phyloP scores from a whole-genome alignment of 257 asterid species.

The Penstemon eatonii region DNA sequence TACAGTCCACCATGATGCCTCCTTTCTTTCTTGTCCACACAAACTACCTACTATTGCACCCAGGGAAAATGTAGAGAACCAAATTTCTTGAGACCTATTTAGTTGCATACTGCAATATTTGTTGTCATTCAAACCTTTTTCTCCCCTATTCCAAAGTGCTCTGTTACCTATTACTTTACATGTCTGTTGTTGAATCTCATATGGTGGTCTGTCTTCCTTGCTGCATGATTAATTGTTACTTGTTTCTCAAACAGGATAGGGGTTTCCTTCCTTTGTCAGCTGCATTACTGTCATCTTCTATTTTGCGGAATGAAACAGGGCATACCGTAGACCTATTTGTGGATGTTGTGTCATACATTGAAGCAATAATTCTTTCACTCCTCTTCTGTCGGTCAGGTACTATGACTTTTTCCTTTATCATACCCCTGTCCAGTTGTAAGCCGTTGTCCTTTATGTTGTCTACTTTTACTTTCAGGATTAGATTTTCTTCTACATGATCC shows the following conservation, averaged over 20 bases:
- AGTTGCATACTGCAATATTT: constrained; percentile 5
- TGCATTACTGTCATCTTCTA: constrained; percentile 80
- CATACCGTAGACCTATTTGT: constrained; percentile 51
- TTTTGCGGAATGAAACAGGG: constrained; percentile 66
- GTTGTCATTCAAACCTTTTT: neutral
- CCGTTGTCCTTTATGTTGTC: constrained; percentile 28
- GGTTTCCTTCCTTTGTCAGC: constrained; percentile 97
- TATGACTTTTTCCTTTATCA: neutral
- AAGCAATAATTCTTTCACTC: constrained; percentile 71
- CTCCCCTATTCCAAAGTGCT: neutral
- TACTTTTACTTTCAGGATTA: constrained; percentile 62
- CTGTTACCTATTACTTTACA: neutral
- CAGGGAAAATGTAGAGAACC: constrained; percentile 11
- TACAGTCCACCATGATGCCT: neutral
- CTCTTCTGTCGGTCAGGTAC: constrained; percentile 86
- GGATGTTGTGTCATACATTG: constrained; percentile 69
- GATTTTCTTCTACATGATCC: constrained; percentile 74
- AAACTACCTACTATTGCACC: neutral
- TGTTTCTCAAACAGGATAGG: constrained; percentile 69
- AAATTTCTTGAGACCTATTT: constrained; percentile 11
- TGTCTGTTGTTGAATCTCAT: constrained; percentile 14
- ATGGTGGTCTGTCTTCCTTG: constrained; percentile 16
- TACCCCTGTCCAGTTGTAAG: constrained; percentile 21
- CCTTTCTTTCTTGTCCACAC: constrained; percentile 1
- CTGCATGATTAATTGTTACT: constrained; percentile 27